Percentiles rank a stretch among this genome's conserved stretches.
Conservation (phyloP, 306 rosid genomes). For the Begonia masoniana region DNA sequence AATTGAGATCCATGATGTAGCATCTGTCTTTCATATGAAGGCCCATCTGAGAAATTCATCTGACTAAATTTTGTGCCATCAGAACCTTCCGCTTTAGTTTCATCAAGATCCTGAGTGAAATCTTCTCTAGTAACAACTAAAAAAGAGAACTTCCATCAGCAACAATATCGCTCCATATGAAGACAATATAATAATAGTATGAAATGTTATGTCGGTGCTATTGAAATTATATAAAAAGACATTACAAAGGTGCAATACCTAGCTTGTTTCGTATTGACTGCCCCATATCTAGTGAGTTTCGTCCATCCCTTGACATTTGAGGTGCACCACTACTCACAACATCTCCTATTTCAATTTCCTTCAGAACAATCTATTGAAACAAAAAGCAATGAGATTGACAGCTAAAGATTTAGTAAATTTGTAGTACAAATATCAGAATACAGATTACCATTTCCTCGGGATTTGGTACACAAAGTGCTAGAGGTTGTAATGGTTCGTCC, state of each 20-base stretch:
- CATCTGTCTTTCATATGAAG: constrained; percentile 19
- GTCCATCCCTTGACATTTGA: constrained; percentile 60
- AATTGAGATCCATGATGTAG: constrained; percentile 16
- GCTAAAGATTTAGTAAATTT: constrained; percentile 13
- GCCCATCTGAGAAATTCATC: constrained; percentile 15
- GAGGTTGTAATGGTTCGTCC: constrained; percentile 67
- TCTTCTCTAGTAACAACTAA: constrained; percentile 40
- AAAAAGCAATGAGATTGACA: constrained; percentile 18
- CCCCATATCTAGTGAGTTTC: constrained; percentile 38
- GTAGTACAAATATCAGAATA: constrained; percentile 7
- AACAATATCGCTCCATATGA: constrained; percentile 4
- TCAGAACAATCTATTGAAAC: constrained; percentile 44
- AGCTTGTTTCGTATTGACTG: constrained; percentile 54
- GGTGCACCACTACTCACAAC: constrained; percentile 74
- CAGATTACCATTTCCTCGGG: constrained; percentile 72
- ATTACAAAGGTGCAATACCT: constrained; percentile 27
- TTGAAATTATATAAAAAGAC: neutral
- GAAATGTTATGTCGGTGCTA: too few species aligned
- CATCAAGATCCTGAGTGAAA: constrained; percentile 17
- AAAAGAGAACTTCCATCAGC: constrained; percentile 14
- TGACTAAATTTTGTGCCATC: constrained; percentile 23
- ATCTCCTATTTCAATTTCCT: constrained; percentile 87
- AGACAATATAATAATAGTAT: too few species aligned
- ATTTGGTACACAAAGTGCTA: constrained; percentile 46
- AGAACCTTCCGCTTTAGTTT: constrained; percentile 26